phyloP scores from a whole-genome alignment of 345 rosid species.

The Trapa bicornis region DNA sequence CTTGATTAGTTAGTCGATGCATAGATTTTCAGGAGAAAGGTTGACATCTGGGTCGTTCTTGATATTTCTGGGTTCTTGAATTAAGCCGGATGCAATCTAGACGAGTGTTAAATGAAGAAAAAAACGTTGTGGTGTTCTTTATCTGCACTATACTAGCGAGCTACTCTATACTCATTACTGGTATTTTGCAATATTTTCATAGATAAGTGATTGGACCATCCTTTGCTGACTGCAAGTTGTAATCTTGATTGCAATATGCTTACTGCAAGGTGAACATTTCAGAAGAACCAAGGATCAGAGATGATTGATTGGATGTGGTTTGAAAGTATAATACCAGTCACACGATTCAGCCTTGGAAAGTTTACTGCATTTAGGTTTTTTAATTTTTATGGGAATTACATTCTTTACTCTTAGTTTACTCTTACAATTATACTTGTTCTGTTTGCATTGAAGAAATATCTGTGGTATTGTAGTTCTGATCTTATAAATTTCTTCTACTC shows the following conservation, averaged over 20 bases:
- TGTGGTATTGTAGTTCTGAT: neutral
- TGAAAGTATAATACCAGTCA: neutral
- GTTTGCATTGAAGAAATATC: neutral
- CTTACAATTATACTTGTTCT: neutral
- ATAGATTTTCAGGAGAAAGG: neutral
- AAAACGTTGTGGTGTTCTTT: too few species aligned
- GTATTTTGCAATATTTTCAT: neutral
- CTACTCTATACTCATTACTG: neutral
- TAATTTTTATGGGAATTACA: neutral
- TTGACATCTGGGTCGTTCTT: neutral
- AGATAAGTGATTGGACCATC: neutral
- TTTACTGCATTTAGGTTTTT: neutral
- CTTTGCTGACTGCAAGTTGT: neutral
- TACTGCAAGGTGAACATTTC: neutral
- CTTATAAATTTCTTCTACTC: neutral
- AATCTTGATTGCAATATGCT: neutral
- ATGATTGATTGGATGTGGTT: neutral
- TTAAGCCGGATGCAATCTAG: neutral
- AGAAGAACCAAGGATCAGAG: neutral
- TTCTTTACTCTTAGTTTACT: neutral
- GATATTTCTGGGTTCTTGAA: neutral
- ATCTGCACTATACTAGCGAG: neutral
- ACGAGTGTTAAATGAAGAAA: neutral
- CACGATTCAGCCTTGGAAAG: neutral
- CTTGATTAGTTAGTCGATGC: neutral